Evolutionary conservation across 176 grass and related monocot genomes (phyloP).

Genomic region (Puya raimondii): DNA sequence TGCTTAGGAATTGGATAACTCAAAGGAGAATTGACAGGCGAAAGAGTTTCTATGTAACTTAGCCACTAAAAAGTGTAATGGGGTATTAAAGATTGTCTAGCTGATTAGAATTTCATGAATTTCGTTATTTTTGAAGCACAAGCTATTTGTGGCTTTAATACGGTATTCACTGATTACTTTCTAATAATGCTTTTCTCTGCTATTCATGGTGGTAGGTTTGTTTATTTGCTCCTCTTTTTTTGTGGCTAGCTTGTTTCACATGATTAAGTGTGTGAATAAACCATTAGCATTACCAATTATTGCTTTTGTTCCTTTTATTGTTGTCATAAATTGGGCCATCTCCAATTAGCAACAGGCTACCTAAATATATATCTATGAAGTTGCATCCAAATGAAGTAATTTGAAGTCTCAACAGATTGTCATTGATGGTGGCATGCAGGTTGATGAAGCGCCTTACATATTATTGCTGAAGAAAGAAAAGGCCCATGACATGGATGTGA

Average conservation of each 20-base stretch:
- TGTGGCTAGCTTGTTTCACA: not conserved
- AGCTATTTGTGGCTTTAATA: no score
- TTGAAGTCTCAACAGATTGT: constrained; percentile 1
- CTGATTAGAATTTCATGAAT: no score
- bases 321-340: not conserved
- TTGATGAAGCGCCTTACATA: constrained; percentile 56
- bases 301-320: not conserved
- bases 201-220: not conserved
- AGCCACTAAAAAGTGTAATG: no score
- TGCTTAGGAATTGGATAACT: no score
- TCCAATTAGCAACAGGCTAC: not conserved
- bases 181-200: not conserved
- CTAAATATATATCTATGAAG: no score
- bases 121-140: no score
- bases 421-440: constrained; percentile 30
- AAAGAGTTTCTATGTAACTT: no score
- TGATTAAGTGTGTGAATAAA: not conserved
- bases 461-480: constrained; percentile 81
- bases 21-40: no score
- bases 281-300: not conserved
- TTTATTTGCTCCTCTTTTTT: not conserved
- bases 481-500: constrained; percentile 97
- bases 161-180: no score
- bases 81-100: no score
- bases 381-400: not conserved